Evolutionary conservation across 2,329 filamentous ascomycete species (phyloP).

Genomic region (Purpureocillium lavendulum): DNA sequence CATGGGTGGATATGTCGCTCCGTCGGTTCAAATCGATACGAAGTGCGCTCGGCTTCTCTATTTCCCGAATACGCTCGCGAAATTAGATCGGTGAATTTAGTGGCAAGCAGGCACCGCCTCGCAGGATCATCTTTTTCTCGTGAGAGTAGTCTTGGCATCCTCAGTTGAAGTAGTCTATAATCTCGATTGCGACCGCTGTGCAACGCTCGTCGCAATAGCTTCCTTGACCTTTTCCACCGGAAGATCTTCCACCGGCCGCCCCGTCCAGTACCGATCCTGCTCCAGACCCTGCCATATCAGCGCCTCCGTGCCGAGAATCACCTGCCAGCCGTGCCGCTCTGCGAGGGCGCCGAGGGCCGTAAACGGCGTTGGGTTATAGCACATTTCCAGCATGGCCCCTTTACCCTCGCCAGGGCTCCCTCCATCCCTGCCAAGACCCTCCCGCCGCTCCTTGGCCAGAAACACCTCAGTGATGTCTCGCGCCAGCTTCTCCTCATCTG

Average conservation of each 20-base stretch:
- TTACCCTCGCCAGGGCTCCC: no score
- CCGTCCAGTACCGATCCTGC: conserved; percentile 60
- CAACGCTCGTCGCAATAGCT: conserved; percentile 35
- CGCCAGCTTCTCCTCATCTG: conserved; percentile 51
- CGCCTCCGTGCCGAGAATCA: conserved; percentile 68
- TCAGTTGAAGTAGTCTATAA: conserved; percentile 13
- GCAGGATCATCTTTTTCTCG: no score
- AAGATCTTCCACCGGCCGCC: conserved; percentile 46
- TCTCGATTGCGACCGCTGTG: conserved; percentile 18
- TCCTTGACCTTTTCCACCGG: conserved; percentile 52
- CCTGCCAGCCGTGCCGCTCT: conserved; percentile 56
- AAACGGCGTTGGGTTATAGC: conserved; percentile 66
- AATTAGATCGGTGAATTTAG: no score
- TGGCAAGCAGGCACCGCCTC: no score
- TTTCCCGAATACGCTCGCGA: no score
- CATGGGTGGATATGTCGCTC: no score
- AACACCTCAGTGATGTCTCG: conserved; percentile 46
- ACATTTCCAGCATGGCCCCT: conserved; percentile 72
- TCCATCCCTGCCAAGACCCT: no score
- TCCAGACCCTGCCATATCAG: conserved; percentile 72
- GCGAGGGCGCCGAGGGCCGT: conserved; percentile 58
- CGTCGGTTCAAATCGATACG: no score
- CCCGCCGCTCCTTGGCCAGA: conserved; percentile 23
- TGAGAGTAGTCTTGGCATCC: no score
- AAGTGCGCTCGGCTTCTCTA: no score